These are phyloP conservation scores for Aspergillus pseudoviridinutans DNA, from an alignment of 2,329 filamentous ascomycete species.

Conservation along the genomic window DNA sequence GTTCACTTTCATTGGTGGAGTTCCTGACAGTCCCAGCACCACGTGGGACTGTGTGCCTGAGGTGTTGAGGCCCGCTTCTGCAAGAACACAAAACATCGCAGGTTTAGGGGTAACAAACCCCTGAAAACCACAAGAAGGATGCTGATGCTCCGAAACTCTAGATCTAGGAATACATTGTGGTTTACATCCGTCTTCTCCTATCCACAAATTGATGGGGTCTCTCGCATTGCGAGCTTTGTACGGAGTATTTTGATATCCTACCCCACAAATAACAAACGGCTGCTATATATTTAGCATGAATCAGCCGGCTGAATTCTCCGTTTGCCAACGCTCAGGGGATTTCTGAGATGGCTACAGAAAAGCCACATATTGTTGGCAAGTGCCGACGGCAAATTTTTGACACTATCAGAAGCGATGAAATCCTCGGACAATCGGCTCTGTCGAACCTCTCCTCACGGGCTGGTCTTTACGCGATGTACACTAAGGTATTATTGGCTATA, in stretches of 20 bases:
- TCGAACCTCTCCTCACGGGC: neutral
- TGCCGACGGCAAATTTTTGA: neutral
- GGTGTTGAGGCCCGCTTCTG: no score
- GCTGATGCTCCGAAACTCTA: neutral
- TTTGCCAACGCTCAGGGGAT: neutral
- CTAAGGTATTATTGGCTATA: neutral
- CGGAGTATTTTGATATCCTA: neutral
- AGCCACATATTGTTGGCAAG: neutral
- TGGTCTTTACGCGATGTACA: neutral
- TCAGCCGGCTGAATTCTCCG: neutral
- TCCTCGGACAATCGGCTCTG: neutral
- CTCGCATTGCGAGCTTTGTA: neutral
- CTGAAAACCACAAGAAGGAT: no score
- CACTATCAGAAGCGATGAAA: neutral
- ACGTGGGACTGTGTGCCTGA: neutral
- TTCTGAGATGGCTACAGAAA: neutral
- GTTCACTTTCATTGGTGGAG: no score
- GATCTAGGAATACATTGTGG: no score
- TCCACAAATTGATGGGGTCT: neutral
- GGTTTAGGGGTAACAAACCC: neutral
- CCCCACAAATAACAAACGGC: neutral
- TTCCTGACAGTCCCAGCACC: no score
- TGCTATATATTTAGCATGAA: neutral
- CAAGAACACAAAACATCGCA: neutral
- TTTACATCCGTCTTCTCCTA: no score